phyloP scores from a whole-genome alignment of 1,284 basidiomycete genomes.

The Kwoniella shivajii region DNA sequence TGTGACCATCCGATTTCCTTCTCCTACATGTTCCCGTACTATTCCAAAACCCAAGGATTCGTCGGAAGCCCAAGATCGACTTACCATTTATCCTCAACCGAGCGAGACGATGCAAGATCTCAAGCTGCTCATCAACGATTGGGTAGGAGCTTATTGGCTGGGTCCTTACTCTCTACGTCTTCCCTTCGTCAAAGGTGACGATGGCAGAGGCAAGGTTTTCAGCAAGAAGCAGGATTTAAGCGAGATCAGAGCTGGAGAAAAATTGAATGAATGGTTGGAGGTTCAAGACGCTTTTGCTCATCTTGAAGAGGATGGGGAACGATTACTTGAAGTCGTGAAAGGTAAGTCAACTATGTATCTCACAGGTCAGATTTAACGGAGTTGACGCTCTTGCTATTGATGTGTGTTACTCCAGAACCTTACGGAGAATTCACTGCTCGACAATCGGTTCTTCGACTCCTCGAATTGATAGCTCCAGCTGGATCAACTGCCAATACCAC shows the following conservation, averaged over 20 bases:
- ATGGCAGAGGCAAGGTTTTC: constrained; percentile 23
- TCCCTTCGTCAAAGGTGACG: constrained; percentile 22
- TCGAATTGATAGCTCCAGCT: constrained; percentile 56
- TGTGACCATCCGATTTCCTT: constrained; percentile 48
- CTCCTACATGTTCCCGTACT: constrained; percentile 46
- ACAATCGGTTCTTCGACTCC: constrained; percentile 56
- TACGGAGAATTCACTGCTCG: constrained; percentile 59
- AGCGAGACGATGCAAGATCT: constrained; percentile 55
- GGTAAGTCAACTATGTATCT: constrained; percentile 32
- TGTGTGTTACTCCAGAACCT: constrained; percentile 46
- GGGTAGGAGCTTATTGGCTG: constrained; percentile 55
- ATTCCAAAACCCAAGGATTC: constrained; percentile 38
- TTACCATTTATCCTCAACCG: constrained; percentile 47
- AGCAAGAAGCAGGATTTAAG: constrained; percentile 43
- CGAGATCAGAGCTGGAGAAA: constrained; percentile 50
- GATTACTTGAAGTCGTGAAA: constrained; percentile 50
- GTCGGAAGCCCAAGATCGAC: constrained; percentile 32
- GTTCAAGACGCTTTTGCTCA: constrained; percentile 53
- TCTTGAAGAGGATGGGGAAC: constrained; percentile 37
- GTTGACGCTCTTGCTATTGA: background rate
- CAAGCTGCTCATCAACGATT: constrained; percentile 53
- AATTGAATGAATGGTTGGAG: constrained; percentile 54
- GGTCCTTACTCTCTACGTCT: constrained; percentile 53
- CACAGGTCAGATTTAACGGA: background rate
- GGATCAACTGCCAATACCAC: constrained; percentile 52